Evolutionary conservation across 2,329 filamentous ascomycete species (phyloP).

Genomic region (Botrytis hyacinthi): DNA sequence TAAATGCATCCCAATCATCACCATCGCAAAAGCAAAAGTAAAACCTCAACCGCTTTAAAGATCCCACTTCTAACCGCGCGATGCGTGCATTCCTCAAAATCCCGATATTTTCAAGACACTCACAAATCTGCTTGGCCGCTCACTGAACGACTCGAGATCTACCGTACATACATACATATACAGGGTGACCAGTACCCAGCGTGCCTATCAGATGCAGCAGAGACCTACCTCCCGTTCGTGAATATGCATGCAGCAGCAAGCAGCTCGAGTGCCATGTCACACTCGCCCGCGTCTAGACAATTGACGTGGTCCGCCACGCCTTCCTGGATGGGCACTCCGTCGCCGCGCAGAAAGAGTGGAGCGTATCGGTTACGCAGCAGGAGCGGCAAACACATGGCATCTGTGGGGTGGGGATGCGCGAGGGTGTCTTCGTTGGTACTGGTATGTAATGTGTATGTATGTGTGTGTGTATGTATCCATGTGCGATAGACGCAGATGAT

Average conservation of each 20-base stretch:
- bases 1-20: neutral
- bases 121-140: neutral
- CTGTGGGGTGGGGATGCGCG: neutral
- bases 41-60: neutral
- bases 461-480: neutral
- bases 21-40: neutral
- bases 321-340: neutral
- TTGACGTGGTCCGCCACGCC: neutral
- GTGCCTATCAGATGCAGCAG: neutral
- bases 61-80: neutral
- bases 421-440: neutral
- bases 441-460: neutral
- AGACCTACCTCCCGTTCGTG: neutral
- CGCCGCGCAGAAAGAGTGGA: neutral
- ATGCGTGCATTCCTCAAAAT: neutral
- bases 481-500: neutral
- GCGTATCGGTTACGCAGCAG: neutral
- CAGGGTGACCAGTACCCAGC: neutral
- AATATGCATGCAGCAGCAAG: neutral
- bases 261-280: neutral
- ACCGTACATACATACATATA: neutral
- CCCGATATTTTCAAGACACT: neutral
- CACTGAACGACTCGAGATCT: neutral
- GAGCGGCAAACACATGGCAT: neutral
- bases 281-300: neutral